Evolutionary conservation across 129 eudicot genomes (phyloP), one percentile per base, ranked within the genome.

Genomic region (Artemisia tridentata): DNA sequence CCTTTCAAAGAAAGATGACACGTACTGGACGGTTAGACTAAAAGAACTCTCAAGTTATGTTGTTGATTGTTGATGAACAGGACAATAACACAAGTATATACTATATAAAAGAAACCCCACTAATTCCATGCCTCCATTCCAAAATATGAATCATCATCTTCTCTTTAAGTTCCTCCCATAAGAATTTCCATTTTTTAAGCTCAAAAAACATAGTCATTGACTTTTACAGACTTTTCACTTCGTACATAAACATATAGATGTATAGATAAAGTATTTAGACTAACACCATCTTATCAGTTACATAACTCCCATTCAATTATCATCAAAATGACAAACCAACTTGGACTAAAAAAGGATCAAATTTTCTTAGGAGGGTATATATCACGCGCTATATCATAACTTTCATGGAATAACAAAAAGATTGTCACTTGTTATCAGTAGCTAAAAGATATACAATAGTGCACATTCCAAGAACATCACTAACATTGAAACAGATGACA

Each of bases 401-500:
- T 47, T 61, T 29, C 12, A 71, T 18, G 57, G 46, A 45, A 58
- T 15, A 13, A 8, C 43, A 21, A 71, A 45, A 20, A 14, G 45
- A 16, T 6, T 6, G 0, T 34, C 43, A 48, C 51, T 48, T 17
- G 29, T 49, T 27, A 57, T 41, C n/a, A 0, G 5, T 29, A 27
- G 48, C 5, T 48, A 58, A n/a, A n/a, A n/a, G n/a, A n/a, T n/a
- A 61, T 38, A 38, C 45, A 38, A 38, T 38, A 38, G 7, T 38
- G 45, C 67, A 47, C 21, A 34, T 13, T 43, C 25, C 25, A 55
- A 72, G 9, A 38, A 7, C 16, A 11, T 2, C 67, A 45, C 68
- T 25, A 27, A 53, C 77, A 21, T 60, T 61, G 63, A 47, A 47
- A 68, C 49, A 60, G 10, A 17, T 51, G 12, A 11, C 47, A 31